Base-by-base conservation (phyloP, 495 filamentous ascomycete species). In the Neurospora sp. region DNA sequence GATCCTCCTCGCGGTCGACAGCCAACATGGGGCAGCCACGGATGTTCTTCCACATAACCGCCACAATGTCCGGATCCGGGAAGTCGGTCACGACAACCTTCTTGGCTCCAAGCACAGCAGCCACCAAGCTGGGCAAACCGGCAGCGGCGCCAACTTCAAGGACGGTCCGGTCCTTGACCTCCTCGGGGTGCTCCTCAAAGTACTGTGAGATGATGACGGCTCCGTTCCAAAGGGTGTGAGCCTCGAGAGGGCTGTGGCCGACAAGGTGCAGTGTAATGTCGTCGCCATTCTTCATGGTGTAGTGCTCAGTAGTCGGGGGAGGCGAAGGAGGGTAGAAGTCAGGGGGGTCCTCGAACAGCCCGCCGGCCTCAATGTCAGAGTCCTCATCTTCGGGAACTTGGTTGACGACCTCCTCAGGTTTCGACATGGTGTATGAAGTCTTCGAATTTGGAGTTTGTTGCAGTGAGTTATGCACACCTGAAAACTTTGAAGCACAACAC, bases 81-180 rank as follows among this genome's bases (percentile, higher is more conserved):
- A 92, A 98, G 77, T 98, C 95, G 38, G 94, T 97, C 70, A 95
- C 89, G 2, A 97, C 91, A 14, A 92, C 90, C 48, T 80, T 82
- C 37, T 72, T 75, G 5, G 94, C 94, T 7, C 91, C 93, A 27
- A 88, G 81, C n/a, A 90, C 81, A 0, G 90, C 91, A 74, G 88
- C 90, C 16, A 96, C 89, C 35, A 98, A 87, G 75, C 89, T 91
- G 2, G 94, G 94, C 4, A 97, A 86, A 1, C 94, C 95, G 0
- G 92, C 93, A 39, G 93, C 95, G 18, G 95, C 94, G 70, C 95
- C 95, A 65, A 98, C 90, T 80, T 98, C 95, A 14, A 97, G 89
- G 5, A 97, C 87, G 37, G 89, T 86, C 71, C 89, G 91, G 44
- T 80, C 82, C 1, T 78, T 72, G 31, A 96, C 83, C 12, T 93